phyloP scores from a whole-genome alignment of 1,139 yeast species.

The Waltiozyma sp. region DNA sequence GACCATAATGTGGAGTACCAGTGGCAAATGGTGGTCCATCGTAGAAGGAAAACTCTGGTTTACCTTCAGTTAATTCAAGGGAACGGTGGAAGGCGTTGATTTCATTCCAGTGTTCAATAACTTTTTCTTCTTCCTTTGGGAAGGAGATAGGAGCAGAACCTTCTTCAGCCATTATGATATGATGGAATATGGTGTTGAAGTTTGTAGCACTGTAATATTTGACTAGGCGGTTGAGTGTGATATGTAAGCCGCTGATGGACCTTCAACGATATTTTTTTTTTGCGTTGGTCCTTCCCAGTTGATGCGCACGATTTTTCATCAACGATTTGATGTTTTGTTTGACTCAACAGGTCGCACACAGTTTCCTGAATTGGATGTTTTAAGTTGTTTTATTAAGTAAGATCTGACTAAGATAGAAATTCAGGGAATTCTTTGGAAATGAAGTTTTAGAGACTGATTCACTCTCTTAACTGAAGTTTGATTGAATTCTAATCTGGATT shows the following conservation, averaged over 20 bases:
- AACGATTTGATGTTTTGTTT: too few species aligned
- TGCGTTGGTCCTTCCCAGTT: too few species aligned
- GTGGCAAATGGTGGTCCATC: constrained; percentile 99
- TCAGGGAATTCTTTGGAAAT: too few species aligned
- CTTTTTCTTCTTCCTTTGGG: constrained; percentile 80
- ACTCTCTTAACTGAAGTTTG: too few species aligned
- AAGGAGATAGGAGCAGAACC: constrained; percentile 32
- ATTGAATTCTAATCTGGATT: too few species aligned
- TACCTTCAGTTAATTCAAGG: constrained; percentile 70
- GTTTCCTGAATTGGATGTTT: too few species aligned
- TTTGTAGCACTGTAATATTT: too few species aligned
- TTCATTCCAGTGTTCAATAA: constrained; percentile 75
- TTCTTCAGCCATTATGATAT: constrained; percentile 12
- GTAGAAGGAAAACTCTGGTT: constrained; percentile 83
- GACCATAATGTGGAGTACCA: constrained; percentile 98
- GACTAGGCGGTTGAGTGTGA: too few species aligned
- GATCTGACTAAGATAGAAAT: not conserved
- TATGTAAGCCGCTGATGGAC: too few species aligned
- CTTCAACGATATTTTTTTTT: too few species aligned
- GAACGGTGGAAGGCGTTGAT: constrained; percentile 88
- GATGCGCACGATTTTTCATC: not conserved
- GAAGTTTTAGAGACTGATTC: too few species aligned
- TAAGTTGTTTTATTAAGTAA: not conserved
- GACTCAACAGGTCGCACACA: not conserved
- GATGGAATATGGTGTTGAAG: not conserved